phyloP scores from a whole-genome alignment of 2,329 filamentous ascomycete species.

The Phaeosphaeriaceae sp. region DNA sequence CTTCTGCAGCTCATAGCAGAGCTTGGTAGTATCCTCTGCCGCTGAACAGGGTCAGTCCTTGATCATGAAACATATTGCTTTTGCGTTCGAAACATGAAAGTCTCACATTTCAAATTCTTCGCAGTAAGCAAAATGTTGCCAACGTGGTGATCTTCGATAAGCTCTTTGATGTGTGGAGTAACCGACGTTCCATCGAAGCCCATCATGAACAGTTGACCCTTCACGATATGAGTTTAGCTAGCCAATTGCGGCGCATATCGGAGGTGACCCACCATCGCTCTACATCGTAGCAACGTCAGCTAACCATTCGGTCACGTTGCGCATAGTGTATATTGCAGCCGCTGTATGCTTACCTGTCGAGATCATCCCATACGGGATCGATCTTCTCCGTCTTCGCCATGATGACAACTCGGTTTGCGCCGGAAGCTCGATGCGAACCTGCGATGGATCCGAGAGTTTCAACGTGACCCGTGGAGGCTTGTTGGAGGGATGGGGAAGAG shows the following conservation, averaged over 20 bases:
- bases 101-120: conserved; percentile 82
- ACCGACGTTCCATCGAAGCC: conserved; percentile 86
- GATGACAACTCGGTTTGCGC: conserved; percentile 59
- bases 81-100: conserved; percentile 13
- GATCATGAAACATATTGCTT: conserved; percentile 9
- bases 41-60: conserved; percentile 62
- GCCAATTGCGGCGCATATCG: conserved; percentile 17
- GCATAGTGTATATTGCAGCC: conserved; percentile 24
- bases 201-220: conserved; percentile 82
- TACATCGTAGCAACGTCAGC: conserved; percentile 49
- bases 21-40: conserved; percentile 84
- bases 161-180: conserved; percentile 79
- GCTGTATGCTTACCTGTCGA: conserved; percentile 70
- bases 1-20: conserved; percentile 90
- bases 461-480: conserved; percentile 43
- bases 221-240: conserved; percentile 56
- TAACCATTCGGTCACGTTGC: conserved; percentile 32
- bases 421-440: conserved; percentile 29
- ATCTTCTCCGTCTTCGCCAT: conserved; percentile 55
- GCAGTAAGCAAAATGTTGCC: conserved; percentile 86
- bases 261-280: conserved; percentile 52
- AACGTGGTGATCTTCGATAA: conserved; percentile 85
- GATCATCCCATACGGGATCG: conserved; percentile 70
- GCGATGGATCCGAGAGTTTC: conserved; percentile 36
- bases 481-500: conserved; percentile 41